phyloP scores from a whole-genome alignment of 805 yeast genomes.

The Candida gorgasii region DNA sequence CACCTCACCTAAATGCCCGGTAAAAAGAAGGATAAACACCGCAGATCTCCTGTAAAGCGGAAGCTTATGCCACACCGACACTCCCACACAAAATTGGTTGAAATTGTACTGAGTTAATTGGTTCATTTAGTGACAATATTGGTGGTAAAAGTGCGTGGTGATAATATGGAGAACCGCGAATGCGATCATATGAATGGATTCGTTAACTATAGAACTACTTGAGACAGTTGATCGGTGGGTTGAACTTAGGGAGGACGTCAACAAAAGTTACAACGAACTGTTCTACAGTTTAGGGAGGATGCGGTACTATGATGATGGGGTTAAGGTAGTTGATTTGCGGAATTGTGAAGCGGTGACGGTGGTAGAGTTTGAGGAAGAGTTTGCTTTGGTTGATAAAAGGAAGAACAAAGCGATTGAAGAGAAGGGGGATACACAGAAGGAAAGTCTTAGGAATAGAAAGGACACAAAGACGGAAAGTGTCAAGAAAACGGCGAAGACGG shows the following conservation, averaged over 20 bases:
- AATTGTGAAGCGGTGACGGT: background rate
- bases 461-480: background rate
- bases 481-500: background rate
- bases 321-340: conserved; percentile 3
- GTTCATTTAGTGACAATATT: too few species aligned
- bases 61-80: conserved; percentile 59
- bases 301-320: conserved; percentile 6
- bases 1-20: conserved; percentile 72
- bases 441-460: too few species aligned
- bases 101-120: conserved; percentile 1
- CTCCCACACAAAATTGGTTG: conserved; percentile 11
- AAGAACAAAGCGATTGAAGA: background rate
- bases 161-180: too few species aligned
- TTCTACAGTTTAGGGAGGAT: background rate
- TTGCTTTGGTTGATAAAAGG: background rate
- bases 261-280: background rate
- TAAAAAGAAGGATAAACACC: conserved; percentile 71
- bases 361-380: background rate
- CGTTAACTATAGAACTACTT: background rate
- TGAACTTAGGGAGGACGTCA: background rate
- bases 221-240: background rate
- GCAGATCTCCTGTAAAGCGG: conserved; percentile 75
- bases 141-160: too few species aligned
- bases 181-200: conserved; percentile 2
- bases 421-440: background rate